Percentiles rank a stretch among this genome's conserved stretches.
Evolutionary conservation across 83 land plant species (phyloP).

Genomic region (Thuja plicata): DNA sequence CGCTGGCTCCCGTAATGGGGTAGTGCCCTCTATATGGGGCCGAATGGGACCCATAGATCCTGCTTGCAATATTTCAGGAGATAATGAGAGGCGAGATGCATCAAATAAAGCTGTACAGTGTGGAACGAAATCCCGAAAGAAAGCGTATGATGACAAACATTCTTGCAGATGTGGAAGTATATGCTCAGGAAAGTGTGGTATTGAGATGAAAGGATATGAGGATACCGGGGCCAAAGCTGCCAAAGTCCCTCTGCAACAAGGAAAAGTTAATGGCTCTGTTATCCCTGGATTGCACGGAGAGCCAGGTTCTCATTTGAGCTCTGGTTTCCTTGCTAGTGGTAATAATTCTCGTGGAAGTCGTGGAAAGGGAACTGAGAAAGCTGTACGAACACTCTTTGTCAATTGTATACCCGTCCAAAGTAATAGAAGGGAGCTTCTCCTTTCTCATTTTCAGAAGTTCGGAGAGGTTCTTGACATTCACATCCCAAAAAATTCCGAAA

Average conservation of each 20-base stretch:
- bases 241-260: constrained; percentile 15
- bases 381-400: constrained; percentile 83
- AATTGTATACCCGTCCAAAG: constrained; percentile 72
- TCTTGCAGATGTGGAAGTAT: not conserved
- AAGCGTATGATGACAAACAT: not conserved
- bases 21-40: constrained; percentile 68
- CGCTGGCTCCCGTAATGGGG: constrained; percentile 33
- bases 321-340: constrained; percentile 7
- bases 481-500: constrained; percentile 71
- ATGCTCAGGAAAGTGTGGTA: constrained; percentile 12
- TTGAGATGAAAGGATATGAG: constrained; percentile 23
- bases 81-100: not conserved
- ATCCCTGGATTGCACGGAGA: constrained; percentile 2
- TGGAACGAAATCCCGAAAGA: constrained; percentile 7
- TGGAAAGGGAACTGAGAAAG: constrained; percentile 55
- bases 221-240: not conserved
- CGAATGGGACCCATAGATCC: constrained; percentile 35
- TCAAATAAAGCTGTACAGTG: constrained; percentile 13
- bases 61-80: constrained; percentile 15
- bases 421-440: constrained; percentile 69
- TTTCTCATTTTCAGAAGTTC: constrained; percentile 88
- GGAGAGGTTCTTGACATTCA: constrained; percentile 90
- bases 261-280: constrained; percentile 19
- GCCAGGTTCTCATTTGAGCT: constrained; percentile 3
- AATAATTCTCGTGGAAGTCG: constrained; percentile 18